Conservation (phyloP, 1,139 yeast species). For the Sporopachydermia cereana region DNA sequence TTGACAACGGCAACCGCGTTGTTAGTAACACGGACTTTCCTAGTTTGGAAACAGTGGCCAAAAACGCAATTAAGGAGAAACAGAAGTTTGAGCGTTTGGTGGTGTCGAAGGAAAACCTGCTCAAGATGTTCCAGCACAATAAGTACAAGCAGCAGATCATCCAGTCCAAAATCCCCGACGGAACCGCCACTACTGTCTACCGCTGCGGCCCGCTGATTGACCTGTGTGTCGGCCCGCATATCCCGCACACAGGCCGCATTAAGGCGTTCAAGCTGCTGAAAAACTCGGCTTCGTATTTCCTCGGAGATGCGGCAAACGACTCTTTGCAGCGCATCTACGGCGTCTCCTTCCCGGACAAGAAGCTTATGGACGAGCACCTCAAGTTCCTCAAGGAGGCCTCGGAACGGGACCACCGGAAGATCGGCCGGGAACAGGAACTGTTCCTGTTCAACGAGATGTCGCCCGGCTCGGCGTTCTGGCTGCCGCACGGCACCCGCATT, state of each 20-base stretch:
- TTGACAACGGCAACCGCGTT: conserved; percentile 63
- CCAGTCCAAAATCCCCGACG: conserved; percentile 85
- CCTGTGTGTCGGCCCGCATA: conserved; percentile 96
- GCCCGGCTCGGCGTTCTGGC: conserved; percentile 97
- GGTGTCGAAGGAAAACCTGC: conserved; percentile 80
- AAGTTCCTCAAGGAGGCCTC: conserved; percentile 96
- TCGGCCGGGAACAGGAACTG: conserved; percentile 93
- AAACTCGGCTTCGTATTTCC: conserved; percentile 92
- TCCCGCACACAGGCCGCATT: conserved; percentile 94
- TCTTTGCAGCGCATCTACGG: conserved; percentile 97
- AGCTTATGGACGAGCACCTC: conserved; percentile 89
- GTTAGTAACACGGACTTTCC: conserved; percentile 79
- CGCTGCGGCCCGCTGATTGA: conserved; percentile 97
- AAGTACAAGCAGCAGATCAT: conserved; percentile 90
- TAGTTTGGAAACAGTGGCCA: conserved; percentile 76
- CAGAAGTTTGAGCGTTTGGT: conserved; percentile 93
- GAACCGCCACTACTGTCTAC: conserved; percentile 91
- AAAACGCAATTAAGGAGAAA: conserved; percentile 88
- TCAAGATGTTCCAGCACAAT: conserved; percentile 90
- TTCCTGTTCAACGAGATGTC: conserved; percentile 93
- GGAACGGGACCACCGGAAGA: conserved; percentile 92
- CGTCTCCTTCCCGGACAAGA: conserved; percentile 97
- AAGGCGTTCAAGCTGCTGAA: conserved; percentile 90
- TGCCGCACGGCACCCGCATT: conserved; percentile 96
- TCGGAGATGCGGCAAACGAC: conserved; percentile 88